Conservation (phyloP, 768 basidiomycete species). For the Rhodotorula sphaerocarpa region DNA sequence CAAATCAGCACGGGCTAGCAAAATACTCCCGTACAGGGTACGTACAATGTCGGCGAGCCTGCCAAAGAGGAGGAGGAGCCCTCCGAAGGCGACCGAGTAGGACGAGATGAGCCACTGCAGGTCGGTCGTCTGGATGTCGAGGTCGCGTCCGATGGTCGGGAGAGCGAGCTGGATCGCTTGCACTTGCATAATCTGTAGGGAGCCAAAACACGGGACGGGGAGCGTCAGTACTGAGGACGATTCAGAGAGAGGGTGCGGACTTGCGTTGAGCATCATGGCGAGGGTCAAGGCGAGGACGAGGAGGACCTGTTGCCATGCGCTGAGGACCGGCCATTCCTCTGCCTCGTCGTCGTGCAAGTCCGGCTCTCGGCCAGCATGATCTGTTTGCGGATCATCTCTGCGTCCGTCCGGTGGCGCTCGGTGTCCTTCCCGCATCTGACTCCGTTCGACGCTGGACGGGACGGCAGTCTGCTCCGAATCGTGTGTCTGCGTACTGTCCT, state of each 20-base stretch:
- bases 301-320: neutral
- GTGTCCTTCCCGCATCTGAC: neutral
- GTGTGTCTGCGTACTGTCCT: no score
- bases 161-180: constrained; percentile 4
- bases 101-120: constrained; percentile 18
- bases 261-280: constrained; percentile 18
- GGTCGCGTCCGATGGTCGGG: neutral
- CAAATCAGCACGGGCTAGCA: no score
- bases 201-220: neutral
- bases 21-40: no score
- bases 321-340: constrained; percentile 1
- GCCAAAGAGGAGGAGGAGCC: constrained; percentile 62
- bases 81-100: constrained; percentile 21
- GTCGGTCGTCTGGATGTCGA: constrained; percentile 5
- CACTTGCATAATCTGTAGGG: neutral
- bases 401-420: neutral
- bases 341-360: neutral
- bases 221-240: neutral
- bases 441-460: neutral
- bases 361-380: no score
- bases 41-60: constrained; percentile 57
- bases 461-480: no score
- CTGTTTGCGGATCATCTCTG: no score
- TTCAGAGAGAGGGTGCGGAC: neutral
- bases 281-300: neutral